phyloP scores from a whole-genome alignment of 352 stramenopile species.

The Globisporangium paroecandrum region DNA sequence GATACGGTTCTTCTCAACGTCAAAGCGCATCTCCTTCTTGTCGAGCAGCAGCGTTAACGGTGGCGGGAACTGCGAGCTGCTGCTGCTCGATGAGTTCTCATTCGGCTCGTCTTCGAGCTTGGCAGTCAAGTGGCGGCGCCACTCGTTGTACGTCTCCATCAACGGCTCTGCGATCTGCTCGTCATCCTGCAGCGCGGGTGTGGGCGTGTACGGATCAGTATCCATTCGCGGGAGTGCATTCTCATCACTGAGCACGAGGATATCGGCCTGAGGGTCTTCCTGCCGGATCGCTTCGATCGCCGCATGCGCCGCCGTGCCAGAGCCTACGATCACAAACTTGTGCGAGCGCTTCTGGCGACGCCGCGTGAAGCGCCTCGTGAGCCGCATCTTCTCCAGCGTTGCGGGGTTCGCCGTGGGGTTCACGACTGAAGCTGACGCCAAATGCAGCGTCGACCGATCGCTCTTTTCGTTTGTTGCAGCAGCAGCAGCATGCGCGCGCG shows the following conservation, averaged over 20 bases:
- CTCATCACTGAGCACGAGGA: conserved; percentile 88
- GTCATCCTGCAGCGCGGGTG: conserved; percentile 17
- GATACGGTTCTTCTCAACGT: conserved; percentile 85
- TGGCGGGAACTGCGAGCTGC: conserved; percentile 6
- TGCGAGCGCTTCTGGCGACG: conserved; percentile 78
- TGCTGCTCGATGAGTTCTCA: conserved; percentile 12
- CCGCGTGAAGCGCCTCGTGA: conserved; percentile 60
- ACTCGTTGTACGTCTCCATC: conserved; percentile 90
- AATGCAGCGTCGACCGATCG: conserved; percentile 6
- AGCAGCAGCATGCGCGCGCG: conserved; percentile 2
- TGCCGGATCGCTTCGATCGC: conserved; percentile 91
- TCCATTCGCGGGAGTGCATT: conserved; percentile 59
- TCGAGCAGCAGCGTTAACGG: conserved; percentile 78
- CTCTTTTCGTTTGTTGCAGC: background rate
- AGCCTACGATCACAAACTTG: conserved; percentile 88
- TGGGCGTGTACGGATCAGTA: conserved; percentile 26
- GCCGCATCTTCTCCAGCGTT: conserved; percentile 33
- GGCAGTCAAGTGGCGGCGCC: conserved; percentile 80
- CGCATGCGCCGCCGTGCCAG: conserved; percentile 83
- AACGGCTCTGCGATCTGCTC: conserved; percentile 49
- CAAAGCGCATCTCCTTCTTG: conserved; percentile 73
- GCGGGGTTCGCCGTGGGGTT: background rate
- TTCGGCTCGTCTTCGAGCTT: conserved; percentile 70
- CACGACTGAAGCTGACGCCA: background rate
- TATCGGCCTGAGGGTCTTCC: conserved; percentile 68